Base-by-base conservation (phyloP, 148 eudicot genomes). In the Limonium bicolor region DNA sequence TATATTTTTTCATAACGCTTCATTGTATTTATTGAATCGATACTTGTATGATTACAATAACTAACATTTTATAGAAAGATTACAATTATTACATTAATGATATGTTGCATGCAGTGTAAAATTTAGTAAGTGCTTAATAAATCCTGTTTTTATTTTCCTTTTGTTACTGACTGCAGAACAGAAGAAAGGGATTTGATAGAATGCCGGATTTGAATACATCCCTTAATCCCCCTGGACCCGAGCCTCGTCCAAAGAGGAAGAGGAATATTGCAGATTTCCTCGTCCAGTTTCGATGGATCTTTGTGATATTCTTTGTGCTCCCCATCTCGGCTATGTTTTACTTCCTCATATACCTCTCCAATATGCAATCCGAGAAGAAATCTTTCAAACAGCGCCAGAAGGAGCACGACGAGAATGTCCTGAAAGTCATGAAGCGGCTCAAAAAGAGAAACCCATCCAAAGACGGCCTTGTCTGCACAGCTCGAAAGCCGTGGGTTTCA, bases 241-340 rank as follows among this genome's bases (percentile, higher is more conserved):
- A n/a, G n/a, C n/a, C n/a, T n/a, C 48, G 48, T 43, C 48, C 48
- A n/a, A 43, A 43, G 48, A 24, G 48, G 31, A 43, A 43, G 48
- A 24, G 15, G 48, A 26, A 59, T n/a, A 13, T 43, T 28, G 48
- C 27, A 5, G 48, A 43, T 10, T 43, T 43, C 27, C 28, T 43
- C 3, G 48, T 43, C 30, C 48, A 43, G 30, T 43, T 43, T 31
- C 30, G 48, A 25, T 43, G 48, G 48, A 43, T 43, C 27, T 28
- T 31, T 43, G 48, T 43, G 11, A 43, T 43, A 43, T 43, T 43
- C 27, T 18, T 43, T 43, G 48, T 43, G 19, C 48, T 43, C 48
- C 48, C 48, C 24, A 43, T 43, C 7, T 43, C 48, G 30, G 24
- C 27, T 24, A 12, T 20, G 19, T 23, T 43, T 43, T 43, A 43